These are phyloP conservation scores for Speleostelium caveatum DNA, from an alignment of 78 protist genomes.

Conservation along the genomic window DNA sequence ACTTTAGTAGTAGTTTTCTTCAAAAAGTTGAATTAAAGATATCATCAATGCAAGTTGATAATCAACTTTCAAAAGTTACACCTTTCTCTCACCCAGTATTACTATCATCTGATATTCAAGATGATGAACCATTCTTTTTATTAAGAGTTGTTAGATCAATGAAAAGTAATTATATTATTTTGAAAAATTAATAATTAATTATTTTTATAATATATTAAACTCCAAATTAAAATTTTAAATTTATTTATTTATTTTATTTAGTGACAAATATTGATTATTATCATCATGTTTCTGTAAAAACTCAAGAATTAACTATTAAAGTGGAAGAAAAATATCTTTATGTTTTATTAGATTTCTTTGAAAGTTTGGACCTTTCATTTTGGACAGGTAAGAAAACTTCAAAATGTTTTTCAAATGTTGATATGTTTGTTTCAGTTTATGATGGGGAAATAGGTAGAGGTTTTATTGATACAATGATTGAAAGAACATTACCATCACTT, in stretches of 20 bases:
- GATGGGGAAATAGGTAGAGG: slow-evolving; percentile 48
- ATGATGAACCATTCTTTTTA: slow-evolving; percentile 9
- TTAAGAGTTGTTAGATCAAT: slow-evolving; percentile 32
- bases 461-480: slow-evolving; percentile 49
- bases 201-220: no score
- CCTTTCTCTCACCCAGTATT: slow-evolving; percentile 68
- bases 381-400: slow-evolving; percentile 68
- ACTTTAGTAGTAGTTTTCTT: slow-evolving; percentile 25
- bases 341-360: slow-evolving; percentile 59
- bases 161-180: slow-evolving; percentile 11
- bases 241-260: background rate
- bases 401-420: slow-evolving; percentile 15
- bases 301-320: slow-evolving; percentile 56
- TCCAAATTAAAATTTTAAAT: no score
- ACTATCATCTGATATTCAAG: slow-evolving; percentile 6
- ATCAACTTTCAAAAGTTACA: slow-evolving; percentile 65
- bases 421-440: slow-evolving; percentile 46
- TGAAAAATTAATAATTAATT: background rate
- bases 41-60: slow-evolving; percentile 66
- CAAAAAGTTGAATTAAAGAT: slow-evolving; percentile 52
- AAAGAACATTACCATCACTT: slow-evolving; percentile 44
- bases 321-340: slow-evolving; percentile 54
- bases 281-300: slow-evolving; percentile 46
- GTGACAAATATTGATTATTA: slow-evolving; percentile 63
- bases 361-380: slow-evolving; percentile 59